phyloP scores from a whole-genome alignment of 768 basidiomycete species.

The Boletus vermiculosoides region DNA sequence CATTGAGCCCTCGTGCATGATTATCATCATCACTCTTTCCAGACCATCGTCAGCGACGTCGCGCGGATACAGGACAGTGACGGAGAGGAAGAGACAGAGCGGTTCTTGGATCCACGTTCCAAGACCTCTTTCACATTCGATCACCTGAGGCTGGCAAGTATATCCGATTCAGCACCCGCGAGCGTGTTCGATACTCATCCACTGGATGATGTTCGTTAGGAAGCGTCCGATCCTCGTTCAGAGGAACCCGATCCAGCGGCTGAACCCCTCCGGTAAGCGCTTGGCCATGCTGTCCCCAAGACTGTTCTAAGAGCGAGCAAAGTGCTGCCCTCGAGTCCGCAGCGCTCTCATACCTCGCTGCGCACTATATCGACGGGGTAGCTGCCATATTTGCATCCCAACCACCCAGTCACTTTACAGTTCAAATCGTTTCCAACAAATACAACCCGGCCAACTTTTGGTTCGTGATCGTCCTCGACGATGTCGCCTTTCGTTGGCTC shows the following conservation, averaged over 20 bases:
- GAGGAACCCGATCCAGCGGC: conserved; percentile 60
- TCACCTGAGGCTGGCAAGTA: conserved; percentile 75
- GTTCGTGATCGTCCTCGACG: conserved; percentile 38
- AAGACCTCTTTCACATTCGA: conserved; percentile 81
- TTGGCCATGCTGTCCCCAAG: neutral
- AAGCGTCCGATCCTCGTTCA: conserved; percentile 70
- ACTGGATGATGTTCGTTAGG: conserved; percentile 42
- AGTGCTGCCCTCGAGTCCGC: conserved; percentile 74
- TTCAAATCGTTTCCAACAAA: conserved; percentile 93
- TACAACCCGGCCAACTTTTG: conserved; percentile 94
- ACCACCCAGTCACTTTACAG: conserved; percentile 49
- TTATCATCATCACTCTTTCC: neutral
- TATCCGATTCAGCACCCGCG: conserved; percentile 4
- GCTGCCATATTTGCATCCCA: conserved; percentile 64
- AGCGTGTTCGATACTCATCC: conserved; percentile 1
- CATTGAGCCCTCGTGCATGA: neutral
- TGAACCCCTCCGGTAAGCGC: conserved; percentile 73
- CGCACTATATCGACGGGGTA: conserved; percentile 85
- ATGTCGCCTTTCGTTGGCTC: neutral
- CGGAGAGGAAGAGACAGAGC: conserved; percentile 50
- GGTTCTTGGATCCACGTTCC: conserved; percentile 83
- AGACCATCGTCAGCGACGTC: conserved; percentile 83
- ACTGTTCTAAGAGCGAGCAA: neutral
- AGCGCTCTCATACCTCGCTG: conserved; percentile 62
- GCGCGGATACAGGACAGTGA: conserved; percentile 47